Conservation (phyloP, 768 basidiomycete genomes). For the Leccinum broughii region DNA sequence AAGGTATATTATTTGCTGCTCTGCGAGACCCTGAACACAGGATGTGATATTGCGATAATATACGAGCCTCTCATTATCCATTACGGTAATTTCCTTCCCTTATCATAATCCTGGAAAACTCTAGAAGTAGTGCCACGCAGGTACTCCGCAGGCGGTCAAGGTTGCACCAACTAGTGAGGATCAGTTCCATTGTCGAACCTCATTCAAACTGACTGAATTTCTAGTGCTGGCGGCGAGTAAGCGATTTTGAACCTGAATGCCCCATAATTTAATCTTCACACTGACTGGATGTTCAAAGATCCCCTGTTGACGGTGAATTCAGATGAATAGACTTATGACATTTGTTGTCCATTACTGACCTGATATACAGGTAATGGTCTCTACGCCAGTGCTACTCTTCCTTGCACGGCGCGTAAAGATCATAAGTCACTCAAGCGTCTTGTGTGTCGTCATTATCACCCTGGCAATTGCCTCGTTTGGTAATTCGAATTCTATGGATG, state of each 20-base stretch:
- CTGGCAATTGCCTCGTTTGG: conserved; percentile 11
- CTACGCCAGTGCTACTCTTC: conserved; percentile 46
- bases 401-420: conserved; percentile 46
- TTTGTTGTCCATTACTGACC: background rate
- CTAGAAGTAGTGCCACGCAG: conserved; percentile 30
- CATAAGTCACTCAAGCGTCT: conserved; percentile 31
- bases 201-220: conserved; percentile 19
- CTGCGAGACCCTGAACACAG: conserved; percentile 49
- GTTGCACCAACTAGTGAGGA: conserved; percentile 4
- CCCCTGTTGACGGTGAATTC: conserved; percentile 44
- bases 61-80: conserved; percentile 48
- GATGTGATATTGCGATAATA: conserved; percentile 45
- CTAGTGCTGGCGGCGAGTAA: conserved; percentile 18
- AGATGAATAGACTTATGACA: background rate
- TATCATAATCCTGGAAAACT: background rate
- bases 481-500: background rate
- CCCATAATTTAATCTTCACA: background rate
- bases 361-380: conserved; percentile 42
- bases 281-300: conserved; percentile 31
- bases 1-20: conserved; percentile 46
- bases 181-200: background rate
- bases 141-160: conserved; percentile 6
- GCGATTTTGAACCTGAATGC: background rate
- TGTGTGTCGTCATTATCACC: conserved; percentile 27
- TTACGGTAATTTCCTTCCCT: conserved; percentile 37